These are phyloP conservation scores for Entomortierella lignicola DNA, from an alignment of 192 early-diverging fungal genomes.

Conservation along the genomic window DNA sequence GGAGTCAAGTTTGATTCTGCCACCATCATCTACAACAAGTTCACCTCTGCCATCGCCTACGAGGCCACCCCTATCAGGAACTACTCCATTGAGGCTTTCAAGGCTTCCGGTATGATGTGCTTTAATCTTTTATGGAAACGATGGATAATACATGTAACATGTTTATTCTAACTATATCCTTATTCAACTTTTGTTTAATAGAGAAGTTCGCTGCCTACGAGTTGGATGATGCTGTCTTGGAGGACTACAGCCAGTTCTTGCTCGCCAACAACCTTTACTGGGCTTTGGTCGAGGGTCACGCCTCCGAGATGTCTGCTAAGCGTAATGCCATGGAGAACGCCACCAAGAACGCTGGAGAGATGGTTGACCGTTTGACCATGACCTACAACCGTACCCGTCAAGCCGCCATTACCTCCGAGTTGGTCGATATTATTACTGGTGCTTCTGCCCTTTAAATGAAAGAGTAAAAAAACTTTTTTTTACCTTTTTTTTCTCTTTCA, in stretches of 20 bases:
- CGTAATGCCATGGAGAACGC: constrained; percentile 99
- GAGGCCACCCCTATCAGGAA: constrained; percentile 79
- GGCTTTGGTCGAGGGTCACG: constrained; percentile 96
- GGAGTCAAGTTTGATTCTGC: constrained; percentile 77
- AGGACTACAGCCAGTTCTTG: constrained; percentile 92
- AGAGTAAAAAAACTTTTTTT: not conserved
- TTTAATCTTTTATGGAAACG: not conserved
- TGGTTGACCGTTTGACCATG: constrained; percentile 96
- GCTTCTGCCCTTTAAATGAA: constrained; percentile 86
- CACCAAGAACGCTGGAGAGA: constrained; percentile 99
- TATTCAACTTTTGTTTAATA: constrained; percentile 1
- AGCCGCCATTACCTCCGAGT: constrained; percentile 98
- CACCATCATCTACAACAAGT: constrained; percentile 93
- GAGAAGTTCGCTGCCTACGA: constrained; percentile 91
- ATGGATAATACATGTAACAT: too few relatives aligned
- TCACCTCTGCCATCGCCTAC: constrained; percentile 94
- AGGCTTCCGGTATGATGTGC: constrained; percentile 69
- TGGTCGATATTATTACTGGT: constrained; percentile 97
- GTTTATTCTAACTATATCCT: not conserved
- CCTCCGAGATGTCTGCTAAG: constrained; percentile 95
- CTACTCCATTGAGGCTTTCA: constrained; percentile 74
- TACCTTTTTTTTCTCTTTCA: not conserved
- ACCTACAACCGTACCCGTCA: constrained; percentile 98
- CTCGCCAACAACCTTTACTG: constrained; percentile 96
- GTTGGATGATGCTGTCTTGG: constrained; percentile 87